Evolutionary conservation across 169 alveolate genomes (phyloP), one percentile per base, ranked within the genome.

Genomic region (Plasmodium knowlesi): DNA sequence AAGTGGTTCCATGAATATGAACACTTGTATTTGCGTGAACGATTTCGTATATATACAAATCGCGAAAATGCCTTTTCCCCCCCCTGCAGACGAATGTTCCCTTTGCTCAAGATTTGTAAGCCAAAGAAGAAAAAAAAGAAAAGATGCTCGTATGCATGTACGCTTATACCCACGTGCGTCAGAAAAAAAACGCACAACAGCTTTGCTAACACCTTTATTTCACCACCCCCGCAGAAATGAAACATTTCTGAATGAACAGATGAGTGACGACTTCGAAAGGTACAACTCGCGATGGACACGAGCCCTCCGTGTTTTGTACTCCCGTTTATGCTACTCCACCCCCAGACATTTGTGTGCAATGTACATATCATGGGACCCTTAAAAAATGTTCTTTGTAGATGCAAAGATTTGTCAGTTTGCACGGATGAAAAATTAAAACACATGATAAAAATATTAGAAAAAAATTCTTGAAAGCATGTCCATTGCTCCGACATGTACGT

Each of bases 351-450:
- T 84, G 76, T 41, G 43, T 57, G 1, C 90, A 30, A 46, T 53
- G 28, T 32, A 30, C 41, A 82, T 25, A 82, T 82, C 41, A 57
- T 41, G 53, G 34, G 46, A 37, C 61, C 78, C 81, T 19, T 74
- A 30, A 30, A 73, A 85, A 74, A 30, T 30, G 9, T 85, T 76
- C 46, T 74, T 85, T 85, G 53, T 85, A 85, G 93, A 70, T 85
- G 93, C 46, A 85, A 85, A 85, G 93, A 73, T 85, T 16, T 85
- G 46, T 73, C 84, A 73, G 30, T 85, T 73, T 85, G 93, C 85
- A 76, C 93, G 57, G 93, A 85, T 74, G 93, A 85, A 85, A 85
- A 85, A 74, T 54, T 85, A 74, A 85, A 85, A 85, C 76, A 70
- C 39, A 85, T 85, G 71, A 85, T 85, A 73, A 85, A 85, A 85